Evolutionary conservation across 2,329 filamentous ascomycete genomes (phyloP).

Genomic region (Xylariaceae sp.): DNA sequence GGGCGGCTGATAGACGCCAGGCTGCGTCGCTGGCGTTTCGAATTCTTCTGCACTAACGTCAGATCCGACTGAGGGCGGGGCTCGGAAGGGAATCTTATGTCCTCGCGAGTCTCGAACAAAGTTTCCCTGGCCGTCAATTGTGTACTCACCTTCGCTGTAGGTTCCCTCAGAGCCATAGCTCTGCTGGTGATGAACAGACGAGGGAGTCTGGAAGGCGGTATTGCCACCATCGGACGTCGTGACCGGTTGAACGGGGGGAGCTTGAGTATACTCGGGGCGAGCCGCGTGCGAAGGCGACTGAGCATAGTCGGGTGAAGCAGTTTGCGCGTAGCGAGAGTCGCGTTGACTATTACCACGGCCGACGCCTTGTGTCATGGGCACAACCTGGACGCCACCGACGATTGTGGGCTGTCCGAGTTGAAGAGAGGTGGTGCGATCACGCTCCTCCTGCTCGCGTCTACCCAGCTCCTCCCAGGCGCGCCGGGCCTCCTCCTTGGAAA

Average conservation of each 20-base stretch:
- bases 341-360: slow-evolving; percentile 48
- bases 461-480: slow-evolving; percentile 97
- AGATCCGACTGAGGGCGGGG: slow-evolving; percentile 44
- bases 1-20: slow-evolving; percentile 27
- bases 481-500: slow-evolving; percentile 92
- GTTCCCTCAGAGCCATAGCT: slow-evolving; percentile 57
- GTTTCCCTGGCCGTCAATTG: slow-evolving; percentile 56
- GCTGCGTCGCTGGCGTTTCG: slow-evolving; percentile 46
- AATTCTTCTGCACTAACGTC: slow-evolving; percentile 54
- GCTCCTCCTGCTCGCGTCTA: slow-evolving; percentile 85
- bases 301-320: slow-evolving; percentile 28
- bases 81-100: slow-evolving; percentile 47
- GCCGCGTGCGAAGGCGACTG: slow-evolving; percentile 25
- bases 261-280: slow-evolving; percentile 35
- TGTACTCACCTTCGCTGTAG: slow-evolving; percentile 69
- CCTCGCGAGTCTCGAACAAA: slow-evolving; percentile 48
- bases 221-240: slow-evolving; percentile 32
- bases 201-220: slow-evolving; percentile 38
- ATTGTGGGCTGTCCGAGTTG: slow-evolving; percentile 83
- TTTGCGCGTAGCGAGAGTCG: slow-evolving; percentile 31
- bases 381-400: slow-evolving; percentile 90
- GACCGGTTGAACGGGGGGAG: slow-evolving; percentile 39
- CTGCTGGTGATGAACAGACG: slow-evolving; percentile 38
- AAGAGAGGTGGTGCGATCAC: slow-evolving; percentile 79
- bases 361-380: slow-evolving; percentile 79